Base-by-base conservation (phyloP, 441 rosid genomes). In the Aleurites moluccanus region DNA sequence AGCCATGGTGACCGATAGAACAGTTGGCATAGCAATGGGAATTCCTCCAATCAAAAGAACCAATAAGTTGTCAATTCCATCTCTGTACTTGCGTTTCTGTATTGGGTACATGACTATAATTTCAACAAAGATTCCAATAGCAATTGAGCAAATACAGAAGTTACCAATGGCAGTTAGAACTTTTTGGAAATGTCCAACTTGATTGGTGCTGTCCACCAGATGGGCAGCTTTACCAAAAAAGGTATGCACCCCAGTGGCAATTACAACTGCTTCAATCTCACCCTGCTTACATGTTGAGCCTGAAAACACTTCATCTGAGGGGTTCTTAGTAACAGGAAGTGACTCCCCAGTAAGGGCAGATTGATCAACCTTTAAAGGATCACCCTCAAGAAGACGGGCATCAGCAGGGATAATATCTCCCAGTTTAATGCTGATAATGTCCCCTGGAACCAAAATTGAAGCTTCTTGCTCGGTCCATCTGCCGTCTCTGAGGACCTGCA, bases 181-280 rank as follows among this genome's bases (percentile, higher is more conserved):
- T 79, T 83, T 80, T 81, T 94, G 98, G 86, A 94, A 94, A 80
- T 94, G 97, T 3, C 97, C 98, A 59, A 89, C 86, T 85, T 94
- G 97, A 80, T 90, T 94, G 65, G 94, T 85, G 84, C 83, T 90
- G 79, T 92, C 97, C 64, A 94, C 98, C 47, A 94, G 87, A 82
- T 94, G 98, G 25, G 96, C 98, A 62, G 97, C 97, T 78, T 94
- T 94, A 25, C 98, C 98, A 10, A 94, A 94, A 82, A 94, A 94
- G 18, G 98, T 91, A 80, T 92, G 97, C 63, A 94, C 97, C 57
- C 98, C 94, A 2, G 97, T 94, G 53, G 98, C 98, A 64, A 94
- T 89, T 13, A 94, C 97, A 45, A 94, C 86, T 1, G 98, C 95
- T 75, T 94, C 95, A 63, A 91, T 83, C 78, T 94, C 98, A 47